Evolutionary conservation across 1,284 basidiomycete genomes (phyloP).

Genomic region (Tilletiopsis washingtonensis): DNA sequence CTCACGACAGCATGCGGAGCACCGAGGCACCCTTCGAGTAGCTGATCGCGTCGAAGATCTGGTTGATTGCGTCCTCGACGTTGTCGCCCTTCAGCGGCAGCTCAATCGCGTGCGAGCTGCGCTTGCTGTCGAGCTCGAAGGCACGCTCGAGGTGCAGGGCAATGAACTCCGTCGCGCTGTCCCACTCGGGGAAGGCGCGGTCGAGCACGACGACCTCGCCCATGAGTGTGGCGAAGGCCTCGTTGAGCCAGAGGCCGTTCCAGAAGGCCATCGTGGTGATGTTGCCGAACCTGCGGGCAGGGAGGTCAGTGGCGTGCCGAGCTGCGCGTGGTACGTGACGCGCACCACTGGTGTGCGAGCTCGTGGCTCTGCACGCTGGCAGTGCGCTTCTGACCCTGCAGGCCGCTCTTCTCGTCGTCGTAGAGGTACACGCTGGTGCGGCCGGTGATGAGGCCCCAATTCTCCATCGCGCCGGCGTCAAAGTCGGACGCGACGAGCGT

Average conservation of each 20-base stretch:
- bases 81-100: slow-evolving; percentile 55
- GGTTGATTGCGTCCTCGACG: slow-evolving; percentile 43
- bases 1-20: slow-evolving; percentile 84
- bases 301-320: no score
- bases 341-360: slow-evolving; percentile 51
- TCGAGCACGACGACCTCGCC: slow-evolving; percentile 85
- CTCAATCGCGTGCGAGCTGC: slow-evolving; percentile 91
- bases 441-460: slow-evolving; percentile 70
- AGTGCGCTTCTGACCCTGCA: slow-evolving; percentile 70
- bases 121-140: slow-evolving; percentile 73
- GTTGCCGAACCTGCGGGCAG: no score
- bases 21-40: slow-evolving; percentile 56
- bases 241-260: slow-evolving; percentile 55
- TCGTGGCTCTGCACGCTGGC: slow-evolving; percentile 75
- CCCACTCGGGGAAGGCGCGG: slow-evolving; percentile 54
- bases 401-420: slow-evolving; percentile 68
- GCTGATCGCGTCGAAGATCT: slow-evolving; percentile 44
- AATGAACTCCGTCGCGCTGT: slow-evolving; percentile 54
- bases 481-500: slow-evolving; percentile 58
- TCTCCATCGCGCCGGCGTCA: slow-evolving; percentile 56
- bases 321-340: no score
- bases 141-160: slow-evolving; percentile 56
- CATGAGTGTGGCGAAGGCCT: slow-evolving; percentile 75
- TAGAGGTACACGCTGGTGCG: slow-evolving; percentile 74
- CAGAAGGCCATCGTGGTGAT: slow-evolving; percentile 92